Base-by-base conservation (phyloP, 805 yeast genomes). In the Ogataea salicorniae region DNA sequence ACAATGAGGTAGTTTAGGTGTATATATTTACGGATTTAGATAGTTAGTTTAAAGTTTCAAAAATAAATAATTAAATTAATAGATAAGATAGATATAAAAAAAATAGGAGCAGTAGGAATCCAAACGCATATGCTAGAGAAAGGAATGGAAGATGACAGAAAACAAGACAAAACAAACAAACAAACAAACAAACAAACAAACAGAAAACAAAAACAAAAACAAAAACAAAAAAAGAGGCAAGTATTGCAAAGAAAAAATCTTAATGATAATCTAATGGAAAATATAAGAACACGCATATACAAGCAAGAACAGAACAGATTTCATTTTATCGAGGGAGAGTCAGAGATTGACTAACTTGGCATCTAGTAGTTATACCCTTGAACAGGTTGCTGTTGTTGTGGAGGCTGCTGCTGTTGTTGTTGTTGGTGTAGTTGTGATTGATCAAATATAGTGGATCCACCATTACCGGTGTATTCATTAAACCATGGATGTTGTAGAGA, bases 401-500 rank as follows among this genome's bases (percentile, higher is more conserved):
- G 42, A 17, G 46, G 50, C 37, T 41, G 51, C 34, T 42, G 45
- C 26, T 42, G 42, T 38, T 52, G 52, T 16, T 49, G 46, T 29
- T 44, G 45, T 14, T 33, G 43, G 29, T 38, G 48, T 36, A 40
- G 49, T 26, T 47, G 49, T 29, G 45, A 44, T 20, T 35, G 46
- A 34, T 46, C 55, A 34, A 38, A 43, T 34, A 42, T 46, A 6
- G 49, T 41, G 14, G 44, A n/a, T 17, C 42, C 49, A n/a, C 50
- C 46, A 35, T 47, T 55, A 2, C 59, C 60, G 22, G 80, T 73
- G 49, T 78, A 83, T 57, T 88, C 95, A 47, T 81, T 83, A 63
- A 88, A 87, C 95, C 95, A 82, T 11, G 88, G 86, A 61, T 84
- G 84, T 51, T 79, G 81, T 54, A 79, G 71, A 9, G 81, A 80